Percentiles rank a stretch among this genome's conserved stretches.
Evolutionary conservation across 1,284 basidiomycete species (phyloP).

Genomic region (Ustilago trichophora): DNA sequence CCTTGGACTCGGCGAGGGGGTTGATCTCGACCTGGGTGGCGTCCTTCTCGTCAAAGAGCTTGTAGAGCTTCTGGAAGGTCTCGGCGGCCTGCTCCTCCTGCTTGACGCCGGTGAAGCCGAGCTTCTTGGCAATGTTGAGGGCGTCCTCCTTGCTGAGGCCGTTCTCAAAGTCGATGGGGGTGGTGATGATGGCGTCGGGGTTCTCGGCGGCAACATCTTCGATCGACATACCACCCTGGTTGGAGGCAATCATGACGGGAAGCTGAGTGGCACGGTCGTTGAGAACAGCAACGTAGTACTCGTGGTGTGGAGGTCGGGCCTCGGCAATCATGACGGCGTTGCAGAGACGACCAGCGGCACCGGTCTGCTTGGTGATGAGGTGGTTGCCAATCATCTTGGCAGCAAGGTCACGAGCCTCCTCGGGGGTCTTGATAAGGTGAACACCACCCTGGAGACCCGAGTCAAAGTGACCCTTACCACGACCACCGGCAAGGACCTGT

Average conservation of each 20-base stretch:
- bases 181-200: conserved; percentile 94
- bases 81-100: conserved; percentile 86
- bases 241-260: conserved; percentile 91
- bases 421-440: conserved; percentile 90
- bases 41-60: conserved; percentile 98
- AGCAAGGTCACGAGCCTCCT: conserved; percentile 87
- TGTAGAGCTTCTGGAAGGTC: conserved; percentile 93
- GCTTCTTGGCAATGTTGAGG: conserved; percentile 82
- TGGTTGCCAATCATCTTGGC: conserved; percentile 93
- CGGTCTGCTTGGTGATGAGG: conserved; percentile 99
- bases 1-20: conserved; percentile 92
- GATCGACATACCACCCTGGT: conserved; percentile 82
- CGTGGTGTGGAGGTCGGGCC: conserved; percentile 89
- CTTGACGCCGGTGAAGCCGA: conserved; percentile 82
- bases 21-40: conserved; percentile 99
- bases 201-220: conserved; percentile 99
- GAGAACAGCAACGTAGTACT: conserved; percentile 97
- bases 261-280: conserved; percentile 91
- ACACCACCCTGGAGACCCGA: conserved; percentile 97
- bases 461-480: conserved; percentile 97
- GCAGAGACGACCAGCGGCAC: conserved; percentile 88
- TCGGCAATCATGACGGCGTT: conserved; percentile 99
- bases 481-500: conserved; percentile 96
- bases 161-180: conserved; percentile 85
- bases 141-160: conserved; percentile 82